Conservation (phyloP, 306 rosid genomes). For the Vigna mungo region DNA sequence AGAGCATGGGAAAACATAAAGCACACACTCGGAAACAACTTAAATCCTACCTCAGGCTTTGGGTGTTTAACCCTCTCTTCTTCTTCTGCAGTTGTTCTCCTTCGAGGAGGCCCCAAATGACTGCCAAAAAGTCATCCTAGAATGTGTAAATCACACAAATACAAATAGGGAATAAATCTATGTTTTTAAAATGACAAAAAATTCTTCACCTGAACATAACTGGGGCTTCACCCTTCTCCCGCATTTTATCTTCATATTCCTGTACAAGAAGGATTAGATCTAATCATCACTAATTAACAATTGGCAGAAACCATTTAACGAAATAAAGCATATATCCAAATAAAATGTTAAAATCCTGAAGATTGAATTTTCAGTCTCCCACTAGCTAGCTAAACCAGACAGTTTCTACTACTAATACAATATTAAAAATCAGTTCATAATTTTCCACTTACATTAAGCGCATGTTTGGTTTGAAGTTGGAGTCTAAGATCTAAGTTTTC, state of each 20-base stretch:
- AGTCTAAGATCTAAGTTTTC: too few relatives aligned
- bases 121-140: constrained; percentile 62
- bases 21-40: constrained; percentile 13
- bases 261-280: constrained; percentile 54
- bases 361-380: neutral
- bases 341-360: neutral
- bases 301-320: constrained; percentile 20
- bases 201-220: constrained; percentile 92
- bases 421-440: constrained; percentile 28
- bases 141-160: constrained; percentile 45
- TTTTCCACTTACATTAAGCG: constrained; percentile 13
- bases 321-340: constrained; percentile 34
- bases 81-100: constrained; percentile 92
- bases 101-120: constrained; percentile 94
- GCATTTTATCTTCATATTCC: constrained; percentile 93
- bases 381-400: constrained; percentile 23
- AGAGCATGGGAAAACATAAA: constrained; percentile 7
- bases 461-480: too few relatives aligned
- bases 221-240: constrained; percentile 94
- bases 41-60: constrained; percentile 78
- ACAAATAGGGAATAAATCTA: constrained; percentile 41
- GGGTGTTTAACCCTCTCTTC: constrained; percentile 92
- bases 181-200: constrained; percentile 29
- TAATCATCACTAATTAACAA: constrained; percentile 20
- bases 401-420: constrained; percentile 36